Percentiles rank a stretch among this genome's conserved stretches.
These are phyloP conservation scores for Phialophora chinensis DNA, from an alignment of 2,329 filamentous ascomycete genomes.

Conservation along the genomic window DNA sequence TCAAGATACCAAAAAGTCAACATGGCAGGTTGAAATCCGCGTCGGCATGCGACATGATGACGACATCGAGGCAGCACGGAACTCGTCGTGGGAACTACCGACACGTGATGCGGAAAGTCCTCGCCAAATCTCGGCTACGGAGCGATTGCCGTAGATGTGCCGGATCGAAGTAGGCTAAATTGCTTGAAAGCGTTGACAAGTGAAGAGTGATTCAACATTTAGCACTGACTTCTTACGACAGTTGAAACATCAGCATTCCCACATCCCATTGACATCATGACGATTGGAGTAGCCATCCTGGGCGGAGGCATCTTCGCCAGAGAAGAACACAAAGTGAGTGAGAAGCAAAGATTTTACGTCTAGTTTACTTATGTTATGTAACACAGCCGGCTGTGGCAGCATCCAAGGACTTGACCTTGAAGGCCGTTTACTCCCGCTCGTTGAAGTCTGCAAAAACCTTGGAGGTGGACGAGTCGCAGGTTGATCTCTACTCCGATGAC, in stretches of 20 bases:
- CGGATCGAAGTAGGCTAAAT: slow-evolving; percentile 6
- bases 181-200: not conserved
- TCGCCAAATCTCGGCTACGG: not conserved
- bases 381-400: slow-evolving; percentile 58
- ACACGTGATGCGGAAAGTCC: not conserved
- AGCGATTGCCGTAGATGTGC: slow-evolving; percentile 7
- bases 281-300: slow-evolving; percentile 59
- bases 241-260: not conserved
- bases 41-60: not conserved
- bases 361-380: not conserved
- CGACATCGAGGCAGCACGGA: not conserved
- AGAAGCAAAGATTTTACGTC: slow-evolving; percentile 7
- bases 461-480: slow-evolving; percentile 43
- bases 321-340: slow-evolving; percentile 59
- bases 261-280: slow-evolving; percentile 38
- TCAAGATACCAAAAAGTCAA: not conserved
- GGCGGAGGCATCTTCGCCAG: slow-evolving; percentile 64
- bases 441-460: slow-evolving; percentile 59
- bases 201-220: not conserved
- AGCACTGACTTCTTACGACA: not conserved
- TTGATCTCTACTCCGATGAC: slow-evolving; percentile 65
- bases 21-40: not conserved
- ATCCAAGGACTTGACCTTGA: slow-evolving; percentile 53
- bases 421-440: slow-evolving; percentile 65
- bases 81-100: not conserved